Conservation (phyloP, 352 stramenopile genomes). For the Pythium chondricola region DNA sequence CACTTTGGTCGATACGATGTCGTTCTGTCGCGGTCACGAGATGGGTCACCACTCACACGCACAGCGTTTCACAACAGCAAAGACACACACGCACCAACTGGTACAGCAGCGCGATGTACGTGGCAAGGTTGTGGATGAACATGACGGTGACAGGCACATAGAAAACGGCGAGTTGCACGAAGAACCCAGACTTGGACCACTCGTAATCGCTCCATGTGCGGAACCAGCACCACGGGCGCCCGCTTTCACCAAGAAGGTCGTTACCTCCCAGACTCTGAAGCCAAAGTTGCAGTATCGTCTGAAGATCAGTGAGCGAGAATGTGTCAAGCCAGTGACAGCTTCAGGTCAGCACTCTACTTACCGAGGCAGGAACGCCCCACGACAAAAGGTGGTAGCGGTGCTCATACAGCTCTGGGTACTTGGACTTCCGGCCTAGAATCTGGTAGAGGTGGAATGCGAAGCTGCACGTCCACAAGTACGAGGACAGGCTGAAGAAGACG, state of each 20-base stretch:
- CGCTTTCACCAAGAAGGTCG: conserved; percentile 50
- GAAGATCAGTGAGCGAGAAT: no score
- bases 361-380: conserved; percentile 49
- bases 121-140: conserved; percentile 53
- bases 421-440: conserved; percentile 38
- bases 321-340: no score
- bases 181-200: conserved; percentile 42
- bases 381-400: conserved; percentile 57
- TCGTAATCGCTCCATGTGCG: conserved; percentile 56
- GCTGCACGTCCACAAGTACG: conserved; percentile 64
- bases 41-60: background rate
- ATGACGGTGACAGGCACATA: conserved; percentile 44
- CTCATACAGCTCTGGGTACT: conserved; percentile 64
- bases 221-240: conserved; percentile 71
- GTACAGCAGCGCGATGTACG: conserved; percentile 53
- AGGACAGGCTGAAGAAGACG: conserved; percentile 63
- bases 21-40: conserved; percentile 21
- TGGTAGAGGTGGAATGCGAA: conserved; percentile 77
- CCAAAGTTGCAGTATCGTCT: conserved; percentile 46
- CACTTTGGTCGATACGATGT: conserved; percentile 54
- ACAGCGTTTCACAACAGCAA: background rate
- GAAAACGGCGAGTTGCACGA: conserved; percentile 57
- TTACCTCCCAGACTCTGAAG: conserved; percentile 38
- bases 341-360: no score
- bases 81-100: conserved; percentile 33